Evolutionary conservation across 768 basidiomycete genomes (phyloP).

Genomic region (Leccinellum rugosiceps): DNA sequence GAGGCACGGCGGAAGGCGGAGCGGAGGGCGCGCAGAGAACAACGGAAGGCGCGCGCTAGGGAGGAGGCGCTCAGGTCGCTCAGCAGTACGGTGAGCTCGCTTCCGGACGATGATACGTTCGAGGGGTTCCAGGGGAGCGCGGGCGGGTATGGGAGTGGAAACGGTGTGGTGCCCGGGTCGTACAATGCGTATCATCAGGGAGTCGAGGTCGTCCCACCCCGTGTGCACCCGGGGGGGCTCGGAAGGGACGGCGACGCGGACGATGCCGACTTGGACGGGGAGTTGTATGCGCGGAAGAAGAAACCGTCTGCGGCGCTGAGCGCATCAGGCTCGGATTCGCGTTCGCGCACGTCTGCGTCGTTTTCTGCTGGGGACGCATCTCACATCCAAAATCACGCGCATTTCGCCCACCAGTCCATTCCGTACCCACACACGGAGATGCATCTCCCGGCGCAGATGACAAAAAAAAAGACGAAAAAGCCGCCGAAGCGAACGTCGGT

Average conservation of each 20-base stretch:
- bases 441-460: constrained; percentile 19
- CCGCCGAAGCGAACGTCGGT: constrained; percentile 32
- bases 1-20: constrained; percentile 47
- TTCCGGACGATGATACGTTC: constrained; percentile 39
- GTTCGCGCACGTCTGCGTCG: constrained; percentile 58
- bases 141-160: constrained; percentile 15
- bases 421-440: constrained; percentile 29
- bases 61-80: constrained; percentile 32
- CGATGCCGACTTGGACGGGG: constrained; percentile 62
- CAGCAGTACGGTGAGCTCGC: constrained; percentile 23
- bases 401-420: constrained; percentile 22
- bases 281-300: constrained; percentile 44
- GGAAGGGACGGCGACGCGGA: constrained; percentile 29
- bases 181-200: neutral
- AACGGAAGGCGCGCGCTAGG: constrained; percentile 44
- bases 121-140: constrained; percentile 69
- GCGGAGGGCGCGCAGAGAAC: constrained; percentile 42
- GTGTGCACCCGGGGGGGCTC: constrained; percentile 11
- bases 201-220: neutral
- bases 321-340: constrained; percentile 52
- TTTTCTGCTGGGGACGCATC: constrained; percentile 28
- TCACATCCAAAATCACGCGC: constrained; percentile 23
- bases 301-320: constrained; percentile 30
- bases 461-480: constrained; percentile 9
- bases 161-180: neutral